Percentiles rank a stretch among this genome's conserved stretches.
Conservation (phyloP, 192 early-diverging fungal species). For the Coemansia sp. region DNA sequence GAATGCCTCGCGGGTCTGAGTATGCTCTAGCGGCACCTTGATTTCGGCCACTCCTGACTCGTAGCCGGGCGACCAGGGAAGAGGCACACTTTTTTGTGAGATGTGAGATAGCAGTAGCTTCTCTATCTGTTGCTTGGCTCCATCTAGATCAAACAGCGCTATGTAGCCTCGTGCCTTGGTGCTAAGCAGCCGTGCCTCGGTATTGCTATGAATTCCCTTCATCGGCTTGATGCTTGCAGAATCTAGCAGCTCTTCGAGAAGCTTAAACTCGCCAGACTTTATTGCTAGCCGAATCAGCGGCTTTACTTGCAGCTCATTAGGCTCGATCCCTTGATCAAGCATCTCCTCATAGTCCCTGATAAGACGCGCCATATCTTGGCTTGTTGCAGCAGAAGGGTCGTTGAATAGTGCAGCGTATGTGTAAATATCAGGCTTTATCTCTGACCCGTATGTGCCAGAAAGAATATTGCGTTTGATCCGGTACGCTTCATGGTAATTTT, state of each 20-base stretch:
- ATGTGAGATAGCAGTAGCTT: slow-evolving; percentile 30
- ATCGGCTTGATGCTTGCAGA: slow-evolving; percentile 4
- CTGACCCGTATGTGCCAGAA: slow-evolving; percentile 15
- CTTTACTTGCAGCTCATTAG: slow-evolving; percentile 30
- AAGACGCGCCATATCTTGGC: slow-evolving; percentile 22
- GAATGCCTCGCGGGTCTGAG: slow-evolving; percentile 34
- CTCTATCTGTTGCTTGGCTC: slow-evolving; percentile 20
- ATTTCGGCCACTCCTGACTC: background rate
- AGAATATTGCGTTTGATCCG: slow-evolving; percentile 36
- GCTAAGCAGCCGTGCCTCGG: slow-evolving; percentile 26
- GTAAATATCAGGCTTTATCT: slow-evolving; percentile 16
- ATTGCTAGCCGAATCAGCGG: slow-evolving; percentile 27
- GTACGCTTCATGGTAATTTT: slow-evolving; percentile 18
- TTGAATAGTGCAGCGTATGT: slow-evolving; percentile 46
- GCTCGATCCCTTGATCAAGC: slow-evolving; percentile 17
- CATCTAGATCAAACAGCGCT: slow-evolving; percentile 11
- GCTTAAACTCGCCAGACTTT: slow-evolving; percentile 10
- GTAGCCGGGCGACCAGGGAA: slow-evolving; percentile 9
- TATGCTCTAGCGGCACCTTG: slow-evolving; percentile 21
- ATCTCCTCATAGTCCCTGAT: slow-evolving; percentile 44
- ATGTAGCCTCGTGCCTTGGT: slow-evolving; percentile 29
- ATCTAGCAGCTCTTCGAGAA: slow-evolving; percentile 25
- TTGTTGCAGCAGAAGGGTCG: slow-evolving; percentile 12
- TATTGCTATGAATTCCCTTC: background rate
- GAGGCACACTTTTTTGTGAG: slow-evolving; percentile 24